Evolutionary conservation across 2,329 filamentous ascomycete species (phyloP), one percentile per base, ranked within the genome.

Genomic region (Sporothrix variecibatus): DNA sequence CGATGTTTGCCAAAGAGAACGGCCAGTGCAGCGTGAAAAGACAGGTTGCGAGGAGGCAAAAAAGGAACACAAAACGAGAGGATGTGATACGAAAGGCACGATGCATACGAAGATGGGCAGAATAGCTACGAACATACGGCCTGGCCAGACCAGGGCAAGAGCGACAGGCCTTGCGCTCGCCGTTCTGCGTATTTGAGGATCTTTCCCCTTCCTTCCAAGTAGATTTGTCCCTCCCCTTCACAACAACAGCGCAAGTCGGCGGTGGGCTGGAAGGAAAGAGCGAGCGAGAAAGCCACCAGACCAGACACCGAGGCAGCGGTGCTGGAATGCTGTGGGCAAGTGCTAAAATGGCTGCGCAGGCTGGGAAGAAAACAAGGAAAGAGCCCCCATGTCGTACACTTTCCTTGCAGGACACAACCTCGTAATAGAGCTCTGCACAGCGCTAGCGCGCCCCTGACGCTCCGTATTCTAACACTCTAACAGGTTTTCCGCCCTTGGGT

Each of bases 121-220:
- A 17, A 23, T 40, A 34, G 67, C 46, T 71, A 71, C 68, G 7
- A 49, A 51, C 40, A 2, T 23, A 53, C 34, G 67, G 38, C 15
- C 62, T 46, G 62, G 38, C 60, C 62, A 46, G 46, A 8, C 26
- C 20, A 40, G 67, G 67, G 67, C 46, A 58, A 43, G 49, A 4
- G 43, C 49, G 49, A 70, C 9, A 31, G 67, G 49, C 49, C 49
- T 58, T 49, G 65, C 65, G 65, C 65, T 51, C n/a, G n/a, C 20
- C 46, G 68, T 56, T 43, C 49, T 60, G 65, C 65, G 12, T 69
- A 28, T 23, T 68, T 12, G 68, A 58, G 49, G 34, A 58, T 43
- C 49, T 71, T 40, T 49, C 28, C 46, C 46, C 64, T 68, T 70
- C 67, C 67, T 70, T 70, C 46, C 67, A 56, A 56, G 28, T 53